Evolutionary conservation across 768 basidiomycete genomes (phyloP), one percentile per base, ranked within the genome.

Genomic region (Lepiota venenata): DNA sequence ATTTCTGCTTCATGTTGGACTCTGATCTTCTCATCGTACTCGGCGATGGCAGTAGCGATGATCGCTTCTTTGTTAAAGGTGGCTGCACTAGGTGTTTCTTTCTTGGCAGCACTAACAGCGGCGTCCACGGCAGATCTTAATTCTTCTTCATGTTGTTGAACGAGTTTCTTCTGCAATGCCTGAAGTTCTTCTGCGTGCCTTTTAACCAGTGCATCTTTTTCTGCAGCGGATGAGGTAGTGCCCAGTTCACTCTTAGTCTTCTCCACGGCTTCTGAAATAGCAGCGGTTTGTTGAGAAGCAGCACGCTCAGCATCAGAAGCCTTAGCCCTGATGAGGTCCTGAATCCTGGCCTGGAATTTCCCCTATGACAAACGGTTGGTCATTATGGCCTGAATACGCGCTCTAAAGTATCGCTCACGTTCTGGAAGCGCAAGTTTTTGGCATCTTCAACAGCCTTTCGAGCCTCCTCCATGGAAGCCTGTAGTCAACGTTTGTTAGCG

Each of bases 121-220:
- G 74, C 70, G 20, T 78, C 77, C n/a, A 79, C 71, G 5, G 82
- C 83, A 22, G 71, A 68, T 58, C 78, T 75, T 32, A 89, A 68
- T 46, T 80, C 79, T 15, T 71, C 69, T 44, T 81, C 69, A 60
- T 89, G 79, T 56, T 85, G 70, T 9, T 75, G 70, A 3, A 68
- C 69, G 27, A 88, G 71, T 36, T 74, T 79, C 44, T 75, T 73
- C 62, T 85, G 80, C 27, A 88, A 65, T 0, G 73, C 71, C 22
- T 74, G 72, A 41, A 91, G 63, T 63, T 88, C 87, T 47, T 82
- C 81, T 0, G 77, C 74, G 58, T 88, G 87, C 37, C 75, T 75
- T 60, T 77, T 80, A 27, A 61, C 54, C 39, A 79, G 40, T 35
- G 81, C 81, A 4, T 80, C 66, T n/a, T 72, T 54, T 2, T 58